Conservation (phyloP, 2,329 filamentous ascomycete species). For the Balansia obtecta region DNA sequence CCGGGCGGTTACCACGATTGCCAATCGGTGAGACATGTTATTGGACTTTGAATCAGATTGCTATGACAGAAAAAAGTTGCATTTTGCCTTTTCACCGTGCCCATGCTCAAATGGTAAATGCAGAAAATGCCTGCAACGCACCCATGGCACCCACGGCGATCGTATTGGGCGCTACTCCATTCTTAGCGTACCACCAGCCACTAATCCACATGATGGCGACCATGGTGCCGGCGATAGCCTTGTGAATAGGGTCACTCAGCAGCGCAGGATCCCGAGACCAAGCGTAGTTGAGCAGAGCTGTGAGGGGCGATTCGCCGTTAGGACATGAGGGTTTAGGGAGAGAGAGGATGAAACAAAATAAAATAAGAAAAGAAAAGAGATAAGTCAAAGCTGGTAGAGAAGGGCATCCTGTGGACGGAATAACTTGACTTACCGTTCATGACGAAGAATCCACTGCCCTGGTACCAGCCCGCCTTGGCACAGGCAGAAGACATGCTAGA, state of each 20-base stretch:
- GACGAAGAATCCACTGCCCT: conserved; percentile 9
- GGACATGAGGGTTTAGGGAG: background rate
- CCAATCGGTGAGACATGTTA: conserved; percentile 10
- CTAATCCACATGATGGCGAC: conserved; percentile 8
- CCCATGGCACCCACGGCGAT: conserved; percentile 6
- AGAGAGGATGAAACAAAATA: background rate
- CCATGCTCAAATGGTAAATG: conserved; percentile 1
- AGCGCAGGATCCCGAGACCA: conserved; percentile 9
- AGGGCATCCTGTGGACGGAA: background rate
- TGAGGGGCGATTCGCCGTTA: background rate
- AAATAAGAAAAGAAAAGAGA: background rate
- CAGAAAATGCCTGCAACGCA: conserved; percentile 8
- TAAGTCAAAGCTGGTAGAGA: background rate
- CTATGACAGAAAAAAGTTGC: conserved; percentile 3
- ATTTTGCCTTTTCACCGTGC: too few species aligned
- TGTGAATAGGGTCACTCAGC: conserved; percentile 7
- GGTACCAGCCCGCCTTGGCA: conserved; percentile 9
- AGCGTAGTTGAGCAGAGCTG: conserved; percentile 9
- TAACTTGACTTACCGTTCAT: conserved; percentile 5
- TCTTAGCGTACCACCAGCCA: conserved; percentile 8
- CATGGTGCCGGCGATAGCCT: conserved; percentile 7
- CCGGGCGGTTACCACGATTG: background rate
- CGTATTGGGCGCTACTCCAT: conserved; percentile 4
- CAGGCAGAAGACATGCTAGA: conserved; percentile 4
- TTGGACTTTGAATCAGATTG: conserved; percentile 22